Evolutionary conservation across 176 grass and related monocot species (phyloP), one percentile per base, ranked within the genome.

Genomic region (Tuctoria greenei): DNA sequence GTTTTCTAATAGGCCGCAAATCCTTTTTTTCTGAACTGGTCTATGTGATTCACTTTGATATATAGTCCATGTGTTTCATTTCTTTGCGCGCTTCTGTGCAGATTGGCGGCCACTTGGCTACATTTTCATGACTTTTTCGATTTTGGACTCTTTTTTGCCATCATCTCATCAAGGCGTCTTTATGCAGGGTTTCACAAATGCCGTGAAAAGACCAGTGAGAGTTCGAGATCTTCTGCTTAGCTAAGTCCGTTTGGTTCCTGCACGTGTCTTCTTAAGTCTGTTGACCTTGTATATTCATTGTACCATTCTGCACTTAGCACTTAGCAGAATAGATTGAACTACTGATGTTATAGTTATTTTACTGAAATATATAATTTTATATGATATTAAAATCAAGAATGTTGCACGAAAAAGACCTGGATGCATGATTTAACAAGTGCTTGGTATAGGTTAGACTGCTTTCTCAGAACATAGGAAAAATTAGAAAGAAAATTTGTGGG

Each of bases 101-200:
- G 38, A 31, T 25, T 61, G 4, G 15, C 5, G 10, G 24, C 23
- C 13, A 59, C 56, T 12, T 56, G 71, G 14, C 54, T 11, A 60
- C 37, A 42, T 24, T 67, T 67, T 11, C 34, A 54, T 46, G 51
- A 37, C 52, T 36, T 43, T 74, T 63, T 51, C 74, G 41, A 83
- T 10, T 75, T 75, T 76, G 20, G 23, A 1, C 0, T 71, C 28
- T 59, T 61, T 40, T 34, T n/a, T 17, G 47, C 35, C 67, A 73
- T 20, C 60, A 15, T 72, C 43, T 82, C 44, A 86, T 61, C 27
- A 66, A 58, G 47, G 46, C 50, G 8, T 26, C 66, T 87, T 11
- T 65, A 80, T 90, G 46, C 89, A 98, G 95, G 95, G 95, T 79
- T 98, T 94, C 76, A 94, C 95, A 69, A 98, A 98, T 88, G 95